Base-by-base conservation (phyloP, 139 green algal genomes). In the Auxenochlorella protothecoides region DNA sequence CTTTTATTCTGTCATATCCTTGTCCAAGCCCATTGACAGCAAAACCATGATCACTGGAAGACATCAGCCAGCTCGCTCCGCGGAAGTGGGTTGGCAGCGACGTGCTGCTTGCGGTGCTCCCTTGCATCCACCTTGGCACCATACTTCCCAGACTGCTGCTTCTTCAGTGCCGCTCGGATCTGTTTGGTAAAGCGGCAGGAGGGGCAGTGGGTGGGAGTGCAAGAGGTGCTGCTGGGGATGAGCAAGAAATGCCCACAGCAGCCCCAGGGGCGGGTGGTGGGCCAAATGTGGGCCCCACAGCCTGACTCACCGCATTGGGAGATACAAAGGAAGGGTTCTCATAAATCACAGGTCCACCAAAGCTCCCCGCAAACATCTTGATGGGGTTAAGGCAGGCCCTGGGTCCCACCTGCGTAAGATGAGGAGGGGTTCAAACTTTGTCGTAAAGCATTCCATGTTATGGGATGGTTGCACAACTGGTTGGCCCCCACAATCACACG, bases 251-350 rank as follows among this genome's bases (percentile, higher is more conserved):
- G 27, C 27, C 27, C 0, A 44, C 27, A 44, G 27, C 27, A 44
- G 27, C 27, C 27, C 27, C 27, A 44, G 13, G 9, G 15, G 8
- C 4, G 27, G 11, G 16, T 7, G 44, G 9, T 56, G 5, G 66
- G 11, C 11, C 2, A 51, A 5, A 70, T 61, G 6, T 44, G 4
- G 5, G 2, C 7, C 14, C 5, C 27, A 44, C 27, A 44, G 27
- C 27, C 27, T 44, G 4, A 67, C 63, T 66, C 44, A 94, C 77
- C 68, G 83, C 78, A 74, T 98, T 98, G 59, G 94, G 94, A 0
- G 92, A 96, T 5, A 97, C 85, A 79, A 95, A 98, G 10, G 71
- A 67, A 5, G 89, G 83, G 78, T 97, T 97, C 64, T 97, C 90
- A 74, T 95, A 98, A 52, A 98, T 74, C 8, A 91, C 90, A 5